Evolutionary conservation across 495 filamentous ascomycete genomes (phyloP), one percentile per base, ranked within the genome.

Genomic region (Friedmanniomyces simplex): DNA sequence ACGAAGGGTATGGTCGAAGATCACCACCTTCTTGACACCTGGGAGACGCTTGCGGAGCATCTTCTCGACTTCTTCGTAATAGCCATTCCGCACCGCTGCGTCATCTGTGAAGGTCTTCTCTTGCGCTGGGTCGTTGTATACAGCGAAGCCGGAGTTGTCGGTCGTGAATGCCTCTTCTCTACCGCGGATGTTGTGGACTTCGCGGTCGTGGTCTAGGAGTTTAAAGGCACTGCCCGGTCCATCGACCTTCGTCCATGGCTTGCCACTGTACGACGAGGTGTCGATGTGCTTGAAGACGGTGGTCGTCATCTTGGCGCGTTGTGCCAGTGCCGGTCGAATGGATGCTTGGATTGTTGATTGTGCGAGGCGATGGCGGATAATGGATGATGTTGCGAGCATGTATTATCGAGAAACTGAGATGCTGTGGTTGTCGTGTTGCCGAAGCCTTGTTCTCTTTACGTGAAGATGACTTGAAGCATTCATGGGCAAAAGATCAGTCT

Each of bases 1-100:
- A 8, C 69, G 61, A 39, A 72, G 71, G 16, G 69, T 72, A 56
- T 72, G 69, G 63, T 72, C 69, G 53, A 72, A 72, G 49, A 69
- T 68, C 14, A 68, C 59, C 26, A 72, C 66, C 55, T 72, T 72
- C 49, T 68, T 69, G 26, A 70, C 50, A 22, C 66, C 63, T 8
- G 42, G 41, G 3, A 61, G 57, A 18, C 52, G 55, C 42, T 67
- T 37, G 10, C 62, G 57, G 1, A 72, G 51, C 22, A 71, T 64
- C 0, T 39, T 20, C 42, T 70, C 68, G 39, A 71, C 67, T 52
- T 72, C 68, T 10, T 32, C 12, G 59, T 72, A 72, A 56, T 72
- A 72, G 16, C 50, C 48, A 11, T 58, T 34, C 18, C 69, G 50
- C 13, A 72, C 60, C 8, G 60, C 59, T 12, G 52, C 45, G 46